phyloP scores from a whole-genome alignment of 768 basidiomycete genomes.

The Kwoniella dendrophila region DNA sequence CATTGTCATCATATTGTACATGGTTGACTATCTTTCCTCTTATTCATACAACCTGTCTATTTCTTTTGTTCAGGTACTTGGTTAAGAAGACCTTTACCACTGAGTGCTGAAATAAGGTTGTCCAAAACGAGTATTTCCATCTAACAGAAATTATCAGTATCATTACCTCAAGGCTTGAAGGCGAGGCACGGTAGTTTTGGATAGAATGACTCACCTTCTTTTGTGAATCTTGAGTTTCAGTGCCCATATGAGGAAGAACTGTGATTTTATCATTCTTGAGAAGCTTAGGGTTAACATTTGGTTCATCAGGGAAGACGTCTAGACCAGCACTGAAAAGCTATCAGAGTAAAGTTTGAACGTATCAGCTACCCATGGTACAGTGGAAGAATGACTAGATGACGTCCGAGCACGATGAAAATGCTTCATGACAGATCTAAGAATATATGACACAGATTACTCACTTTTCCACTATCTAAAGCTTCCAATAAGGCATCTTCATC shows the following conservation, averaged over 20 bases:
- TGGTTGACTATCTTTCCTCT: neutral
- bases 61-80: conserved; percentile 50
- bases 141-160: conserved; percentile 26
- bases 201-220: conserved; percentile 40
- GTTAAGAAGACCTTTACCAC: conserved; percentile 47
- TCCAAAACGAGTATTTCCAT: conserved; percentile 45
- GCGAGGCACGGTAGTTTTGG: too few relatives aligned
- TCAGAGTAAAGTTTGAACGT: neutral
- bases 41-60: conserved; percentile 1
- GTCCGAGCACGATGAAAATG: too few relatives aligned
- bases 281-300: conserved; percentile 75
- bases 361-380: neutral
- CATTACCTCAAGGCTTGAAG: too few relatives aligned
- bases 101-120: conserved; percentile 45
- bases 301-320: conserved; percentile 86
- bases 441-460: conserved; percentile 57
- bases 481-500: conserved; percentile 84
- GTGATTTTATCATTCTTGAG: conserved; percentile 80
- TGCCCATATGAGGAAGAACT: conserved; percentile 86
- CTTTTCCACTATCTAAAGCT: conserved; percentile 83
- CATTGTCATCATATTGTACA: neutral
- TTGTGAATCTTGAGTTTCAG: conserved; percentile 45
- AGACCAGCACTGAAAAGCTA: conserved; percentile 79
- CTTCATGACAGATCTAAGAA: neutral
- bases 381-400: neutral